These are phyloP conservation scores for Phymatotrichopsis omnivora DNA, from an alignment of 2,329 filamentous ascomycete genomes.

Conservation along the genomic window DNA sequence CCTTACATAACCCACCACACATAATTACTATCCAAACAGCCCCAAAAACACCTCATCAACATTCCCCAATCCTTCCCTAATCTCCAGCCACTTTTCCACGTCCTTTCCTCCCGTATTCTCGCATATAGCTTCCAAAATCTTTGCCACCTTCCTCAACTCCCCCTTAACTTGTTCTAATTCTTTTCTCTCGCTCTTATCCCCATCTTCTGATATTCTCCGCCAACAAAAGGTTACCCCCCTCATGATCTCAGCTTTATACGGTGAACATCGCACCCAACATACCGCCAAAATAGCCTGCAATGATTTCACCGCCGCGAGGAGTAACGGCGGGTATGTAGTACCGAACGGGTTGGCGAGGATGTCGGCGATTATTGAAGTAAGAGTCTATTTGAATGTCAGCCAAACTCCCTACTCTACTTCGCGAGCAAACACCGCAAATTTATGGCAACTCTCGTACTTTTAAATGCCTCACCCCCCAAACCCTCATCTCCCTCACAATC, in stretches of 20 bases:
- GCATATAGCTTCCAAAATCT: slow-evolving; percentile 12
- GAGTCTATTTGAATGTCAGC: slow-evolving; percentile 12
- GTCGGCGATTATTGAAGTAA: slow-evolving; percentile 23
- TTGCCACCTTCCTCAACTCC: slow-evolving; percentile 12
- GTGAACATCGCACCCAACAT: slow-evolving; percentile 25
- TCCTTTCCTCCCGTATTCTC: too few relatives aligned
- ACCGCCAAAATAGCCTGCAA: slow-evolving; percentile 17
- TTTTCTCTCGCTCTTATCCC: slow-evolving; percentile 5
- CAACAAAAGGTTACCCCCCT: slow-evolving; percentile 27
- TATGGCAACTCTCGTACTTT: slow-evolving; percentile 5
- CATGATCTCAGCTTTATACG: slow-evolving; percentile 25
- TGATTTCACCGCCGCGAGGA: slow-evolving; percentile 14
- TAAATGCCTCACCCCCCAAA: slow-evolving; percentile 27
- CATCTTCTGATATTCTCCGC: slow-evolving; percentile 19
- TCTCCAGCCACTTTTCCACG: too few relatives aligned
- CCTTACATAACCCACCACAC: too few relatives aligned
- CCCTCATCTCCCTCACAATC: slow-evolving; percentile 18
- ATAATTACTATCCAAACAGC: too few relatives aligned
- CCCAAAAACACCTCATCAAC: too few relatives aligned
- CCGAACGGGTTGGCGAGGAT: slow-evolving; percentile 28
- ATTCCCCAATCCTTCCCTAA: too few relatives aligned
- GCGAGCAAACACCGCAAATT: not conserved
- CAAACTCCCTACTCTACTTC: not conserved
- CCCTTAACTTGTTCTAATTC: slow-evolving; percentile 3
- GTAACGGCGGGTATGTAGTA: slow-evolving; percentile 14